phyloP scores from a whole-genome alignment of 768 basidiomycete species.

The Hericium coralloides region DNA sequence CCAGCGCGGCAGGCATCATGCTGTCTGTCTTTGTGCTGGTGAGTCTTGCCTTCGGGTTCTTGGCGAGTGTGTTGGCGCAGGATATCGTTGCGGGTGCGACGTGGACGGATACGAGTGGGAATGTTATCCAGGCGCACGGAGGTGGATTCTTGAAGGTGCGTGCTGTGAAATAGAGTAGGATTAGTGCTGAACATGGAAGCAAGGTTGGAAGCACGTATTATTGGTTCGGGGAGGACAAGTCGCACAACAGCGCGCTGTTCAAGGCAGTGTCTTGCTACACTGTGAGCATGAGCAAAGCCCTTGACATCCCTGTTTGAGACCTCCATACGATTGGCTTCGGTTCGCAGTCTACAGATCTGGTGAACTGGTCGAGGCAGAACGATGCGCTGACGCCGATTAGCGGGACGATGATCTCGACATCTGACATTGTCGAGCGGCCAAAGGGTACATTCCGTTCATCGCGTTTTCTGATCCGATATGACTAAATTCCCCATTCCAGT shows the following conservation, averaged over 20 bases:
- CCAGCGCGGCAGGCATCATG: neutral
- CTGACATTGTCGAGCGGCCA: constrained; percentile 52
- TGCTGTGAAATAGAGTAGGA: neutral
- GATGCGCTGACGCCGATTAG: constrained; percentile 47
- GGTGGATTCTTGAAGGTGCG: constrained; percentile 47
- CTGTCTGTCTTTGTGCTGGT: neutral
- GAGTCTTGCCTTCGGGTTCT: neutral
- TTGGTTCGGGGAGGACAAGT: constrained; percentile 59
- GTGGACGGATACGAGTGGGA: constrained; percentile 55
- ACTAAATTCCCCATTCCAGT: constrained; percentile 24
- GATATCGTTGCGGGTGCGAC: constrained; percentile 54
- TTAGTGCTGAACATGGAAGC: neutral
- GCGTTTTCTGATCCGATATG: neutral
- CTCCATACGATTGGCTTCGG: neutral
- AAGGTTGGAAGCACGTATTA: constrained; percentile 48
- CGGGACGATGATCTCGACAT: constrained; percentile 47
- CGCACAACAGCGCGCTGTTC: constrained; percentile 44
- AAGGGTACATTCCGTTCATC: constrained; percentile 34
- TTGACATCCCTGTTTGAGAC: neutral
- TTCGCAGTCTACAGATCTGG: constrained; percentile 38
- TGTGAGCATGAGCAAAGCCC: constrained; percentile 20
- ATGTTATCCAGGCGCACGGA: constrained; percentile 55
- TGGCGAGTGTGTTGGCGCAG: neutral
- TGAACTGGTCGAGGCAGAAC: constrained; percentile 47
- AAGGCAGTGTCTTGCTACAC: constrained; percentile 51